Evolutionary conservation across 192 early-diverging fungal genomes (phyloP), one percentile per base, ranked within the genome.

Genomic region (Glomus cerebriforme): DNA sequence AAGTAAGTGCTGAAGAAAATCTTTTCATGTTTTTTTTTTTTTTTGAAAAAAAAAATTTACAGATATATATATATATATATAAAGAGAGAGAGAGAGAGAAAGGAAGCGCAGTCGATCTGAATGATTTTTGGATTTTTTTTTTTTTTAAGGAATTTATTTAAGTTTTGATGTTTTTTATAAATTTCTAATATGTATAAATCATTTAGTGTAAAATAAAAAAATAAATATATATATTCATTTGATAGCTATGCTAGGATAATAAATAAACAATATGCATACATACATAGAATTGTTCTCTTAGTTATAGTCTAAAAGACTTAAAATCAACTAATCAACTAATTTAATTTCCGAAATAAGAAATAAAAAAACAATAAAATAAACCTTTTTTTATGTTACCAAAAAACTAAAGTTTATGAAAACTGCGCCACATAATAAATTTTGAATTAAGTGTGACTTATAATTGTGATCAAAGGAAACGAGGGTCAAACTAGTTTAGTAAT

Each of bases 1-100:
- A 68, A n/a, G 34, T 15, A 68, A 24, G 66, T 37, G 31, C 19
- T 1, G 34, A 68, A 22, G 66, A 35, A 34, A 68, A 68, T 39
- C 34, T 68, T 35, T 68, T 68, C 66, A 68, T 68, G 39, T 68
- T 67, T 37, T 19, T 54, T 54, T 17, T 17, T 54, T 54, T 54
- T 49, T 54, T 19, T 17, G 5, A 54, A 19, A 54, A 19, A 19
- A 54, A 54, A 54, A 19, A 19, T 19, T 17, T 17, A 3, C 2
- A 47, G 10, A 43, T 43, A 43, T 9, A 43, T 9, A 5, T 39
- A 39, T 5, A 39, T 39, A 39, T 9, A 43, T 3, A 43, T 39
- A 39, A 43, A 9, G 39, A 43, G 10, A 43, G 10, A 43, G 10
- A 47, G 12, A 47, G 13, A 47, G 12, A 45, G 7, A 49, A 17